Conservation (phyloP, 2,329 filamentous ascomycete species). For the Aspergillus sp. region DNA sequence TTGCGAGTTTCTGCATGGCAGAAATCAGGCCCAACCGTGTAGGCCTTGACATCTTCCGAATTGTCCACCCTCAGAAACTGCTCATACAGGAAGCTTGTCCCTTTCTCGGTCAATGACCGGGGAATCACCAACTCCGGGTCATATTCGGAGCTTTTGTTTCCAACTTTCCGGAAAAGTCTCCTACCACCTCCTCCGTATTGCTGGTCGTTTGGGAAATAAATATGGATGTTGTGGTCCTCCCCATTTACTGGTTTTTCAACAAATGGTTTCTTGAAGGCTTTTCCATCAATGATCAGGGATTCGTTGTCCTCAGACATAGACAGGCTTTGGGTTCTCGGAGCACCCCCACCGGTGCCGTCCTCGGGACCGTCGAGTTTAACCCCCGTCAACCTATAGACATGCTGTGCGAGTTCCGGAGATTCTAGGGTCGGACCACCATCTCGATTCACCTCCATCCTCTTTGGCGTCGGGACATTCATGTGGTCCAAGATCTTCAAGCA, state of each 20-base stretch:
- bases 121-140: conserved; percentile 69
- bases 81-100: conserved; percentile 88
- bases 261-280: conserved; percentile 78
- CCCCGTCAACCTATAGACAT: conserved; percentile 72
- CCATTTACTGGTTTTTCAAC: conserved; percentile 98
- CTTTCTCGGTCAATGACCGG: conserved; percentile 69
- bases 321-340: conserved; percentile 55
- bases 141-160: conserved; percentile 97
- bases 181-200: conserved; percentile 81
- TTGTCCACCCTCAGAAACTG: conserved; percentile 96
- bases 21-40: conserved; percentile 86
- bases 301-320: conserved; percentile 87
- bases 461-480: conserved; percentile 81
- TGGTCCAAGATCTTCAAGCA: conserved; percentile 82
- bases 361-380: conserved; percentile 64
- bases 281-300: conserved; percentile 77
- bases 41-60: conserved; percentile 95
- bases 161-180: conserved; percentile 90
- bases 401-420: conserved; percentile 68
- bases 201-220: conserved; percentile 72
- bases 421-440: conserved; percentile 80
- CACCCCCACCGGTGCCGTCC: conserved; percentile 55
- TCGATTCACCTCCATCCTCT: conserved; percentile 79
- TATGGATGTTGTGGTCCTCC: conserved; percentile 97
- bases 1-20: conserved; percentile 97